Evolutionary conservation across 2,329 filamentous ascomycete species (phyloP), one percentile per base, ranked within the genome.

Genomic region (Diplocarpon mali): DNA sequence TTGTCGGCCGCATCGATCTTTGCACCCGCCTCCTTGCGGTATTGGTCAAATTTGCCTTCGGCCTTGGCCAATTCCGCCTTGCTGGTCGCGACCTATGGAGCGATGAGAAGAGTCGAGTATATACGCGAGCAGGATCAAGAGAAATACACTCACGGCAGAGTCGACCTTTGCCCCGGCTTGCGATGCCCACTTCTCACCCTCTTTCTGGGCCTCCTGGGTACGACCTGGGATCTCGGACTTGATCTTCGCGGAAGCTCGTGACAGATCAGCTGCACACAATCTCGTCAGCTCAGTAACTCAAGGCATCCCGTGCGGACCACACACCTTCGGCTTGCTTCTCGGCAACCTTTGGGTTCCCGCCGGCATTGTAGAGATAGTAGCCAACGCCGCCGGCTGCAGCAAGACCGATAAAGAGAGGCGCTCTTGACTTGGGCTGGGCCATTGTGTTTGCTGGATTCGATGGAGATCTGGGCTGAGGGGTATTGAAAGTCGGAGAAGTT

Each of bases 361-460:
- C 90, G 13, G 89, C 83, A 41, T 68, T 73, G 72, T 94, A 98
- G 51, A 96, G 75, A 71, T 96, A 96, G 73, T 95, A 96, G 35
- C 84, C 87, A 47, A 80, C 69, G 53, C 79, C 83, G 57, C 76
- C 77, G 28, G 74, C 81, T 53, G 76, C 78, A 48, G 71, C 75
- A 54, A 78, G 66, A 57, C 80, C 83, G 57, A 82, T 60, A 56
- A 69, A 60, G 35, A 63, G 59, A 44, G 67, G 54, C 50, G 63
- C 52, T 51, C 61, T 64, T 40, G 61, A 61, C 46, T 60, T 66
- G 49, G 53, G 57, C 52, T 59, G 55, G 29, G 60, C 58, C 60
- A 62, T 63, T 53, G 51, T 56, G 32, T 17, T 12, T 50, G 31
- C n/a, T 42, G 10, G 17, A 34, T 48, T 47, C 34, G 13, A 29